These are phyloP conservation scores for Pyropia haitanensis DNA, from an alignment of 23 red algal species.

Conservation along the genomic window DNA sequence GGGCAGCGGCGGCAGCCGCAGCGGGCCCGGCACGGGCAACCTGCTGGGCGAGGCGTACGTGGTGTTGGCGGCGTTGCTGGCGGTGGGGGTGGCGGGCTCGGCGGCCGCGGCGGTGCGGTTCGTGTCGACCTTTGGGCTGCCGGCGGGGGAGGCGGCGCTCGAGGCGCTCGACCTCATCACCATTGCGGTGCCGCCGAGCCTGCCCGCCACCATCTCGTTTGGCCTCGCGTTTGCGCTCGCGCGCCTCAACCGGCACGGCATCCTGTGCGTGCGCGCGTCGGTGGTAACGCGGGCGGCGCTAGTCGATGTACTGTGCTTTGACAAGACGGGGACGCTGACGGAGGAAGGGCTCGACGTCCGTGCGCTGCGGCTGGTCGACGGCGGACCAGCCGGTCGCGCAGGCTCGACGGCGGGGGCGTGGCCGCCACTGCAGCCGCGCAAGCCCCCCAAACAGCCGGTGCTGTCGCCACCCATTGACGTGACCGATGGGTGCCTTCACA, in stretches of 20 bases:
- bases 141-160: neutral
- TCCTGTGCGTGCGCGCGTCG: conserved; percentile 8
- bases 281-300: conserved; percentile 3
- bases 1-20: no score
- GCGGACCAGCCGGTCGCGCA: neutral
- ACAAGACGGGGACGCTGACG: conserved; percentile 35
- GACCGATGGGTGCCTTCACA: conserved; percentile 2
- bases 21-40: neutral
- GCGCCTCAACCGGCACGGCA: conserved; percentile 2
- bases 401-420: neutral
- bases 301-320: conserved; percentile 18
- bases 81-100: neutral
- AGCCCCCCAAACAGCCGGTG: neutral
- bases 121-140: neutral
- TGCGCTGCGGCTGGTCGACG: conserved; percentile 1
- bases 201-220: conserved; percentile 32
- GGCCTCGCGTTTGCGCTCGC: conserved; percentile 24
- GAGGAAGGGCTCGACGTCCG: conserved; percentile 19
- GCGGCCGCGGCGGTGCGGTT: neutral
- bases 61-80: neutral
- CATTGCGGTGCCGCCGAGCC: conserved; percentile 22
- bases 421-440: neutral
- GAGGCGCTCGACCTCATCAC: conserved; percentile 21
- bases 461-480: neutral
- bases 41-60: conserved; percentile 3